Evolutionary conservation across 495 filamentous ascomycete genomes (phyloP), one percentile per base, ranked within the genome.

Genomic region (Talaromyces wortmannii): DNA sequence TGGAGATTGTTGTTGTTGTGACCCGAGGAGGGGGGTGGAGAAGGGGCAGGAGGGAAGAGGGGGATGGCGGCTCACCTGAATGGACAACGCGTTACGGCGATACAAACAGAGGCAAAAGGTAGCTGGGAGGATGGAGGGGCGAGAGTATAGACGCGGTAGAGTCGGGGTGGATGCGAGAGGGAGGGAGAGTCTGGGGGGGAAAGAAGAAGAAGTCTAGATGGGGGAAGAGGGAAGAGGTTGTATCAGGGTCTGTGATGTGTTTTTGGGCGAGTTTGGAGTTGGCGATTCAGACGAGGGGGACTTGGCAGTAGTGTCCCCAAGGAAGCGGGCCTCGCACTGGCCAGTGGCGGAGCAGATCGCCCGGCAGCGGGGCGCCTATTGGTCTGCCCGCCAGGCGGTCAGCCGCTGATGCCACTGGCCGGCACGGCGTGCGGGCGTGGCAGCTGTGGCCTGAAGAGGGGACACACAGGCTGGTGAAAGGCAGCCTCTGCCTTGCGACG

Each of bases 161-260:
- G 54, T 56, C 57, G 57, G 55, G 55, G 63, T 65, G 62, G 62
- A 10, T 40, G 36, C 36, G 36, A 40, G 17, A 43, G 55, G 56
- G 50, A 60, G 56, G 53, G 58, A 58, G 50, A 54, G 58, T 57
- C 55, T 63, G 58, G 60, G 61, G 64, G 62, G 44, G 51, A 47
- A 52, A 56, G 50, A 51, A 52, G 15, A 16, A 23, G 23, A 23
- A 23, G 55, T 46, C 54, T 18, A 8, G 57, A 50, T 49, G 55
- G 60, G 58, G 64, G 64, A 53, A 59, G 53, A 56, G 62, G 58
- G 64, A 57, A 53, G 53, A 61, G 57, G 57, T 51, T 53, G 60
- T 63, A 62, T 67, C 64, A 40, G 36, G 13, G 36, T 8, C 36
- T 40, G 8, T 40, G 36, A 40, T 40, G 36, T 40, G 36, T 40